These are phyloP conservation scores for Orbilia javanica DNA, from an alignment of 2,329 filamentous ascomycete species.

Conservation along the genomic window DNA sequence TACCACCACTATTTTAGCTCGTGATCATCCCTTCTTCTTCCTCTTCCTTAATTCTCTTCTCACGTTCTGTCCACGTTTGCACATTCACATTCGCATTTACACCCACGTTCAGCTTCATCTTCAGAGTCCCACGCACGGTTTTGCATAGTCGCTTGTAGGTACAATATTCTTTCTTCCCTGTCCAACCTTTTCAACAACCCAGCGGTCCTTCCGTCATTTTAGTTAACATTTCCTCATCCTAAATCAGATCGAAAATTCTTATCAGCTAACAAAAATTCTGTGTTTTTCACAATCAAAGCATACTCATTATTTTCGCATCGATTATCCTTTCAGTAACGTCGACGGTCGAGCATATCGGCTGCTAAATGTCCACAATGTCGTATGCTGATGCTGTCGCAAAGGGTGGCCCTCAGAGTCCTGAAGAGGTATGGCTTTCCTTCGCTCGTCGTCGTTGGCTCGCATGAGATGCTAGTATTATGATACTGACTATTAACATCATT, in stretches of 20 bases:
- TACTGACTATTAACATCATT: slow-evolving; percentile 5
- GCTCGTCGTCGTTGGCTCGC: background rate
- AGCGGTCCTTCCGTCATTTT: slow-evolving; percentile 21
- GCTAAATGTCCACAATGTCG: slow-evolving; percentile 21
- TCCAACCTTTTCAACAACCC: background rate
- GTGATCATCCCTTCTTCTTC: slow-evolving; percentile 36
- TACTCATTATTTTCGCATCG: slow-evolving; percentile 32
- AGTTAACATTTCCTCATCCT: background rate
- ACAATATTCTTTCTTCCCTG: background rate
- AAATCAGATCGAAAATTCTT: background rate
- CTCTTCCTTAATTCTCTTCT: background rate
- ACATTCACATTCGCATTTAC: background rate
- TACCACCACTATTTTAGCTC: slow-evolving; percentile 32
- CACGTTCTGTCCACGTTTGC: slow-evolving; percentile 20
- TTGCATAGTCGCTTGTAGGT: background rate
- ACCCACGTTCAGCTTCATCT: background rate
- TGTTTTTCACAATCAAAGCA: background rate
- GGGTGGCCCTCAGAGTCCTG: slow-evolving; percentile 51
- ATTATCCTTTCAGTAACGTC: background rate
- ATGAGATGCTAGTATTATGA: background rate
- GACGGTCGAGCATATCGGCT: background rate
- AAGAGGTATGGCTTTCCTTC: slow-evolving; percentile 33
- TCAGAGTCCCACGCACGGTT: background rate
- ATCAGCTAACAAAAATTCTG: background rate
- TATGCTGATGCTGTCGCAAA: slow-evolving; percentile 49